These are phyloP conservation scores for Aspergillus chevalieri DNA, from an alignment of 2,329 filamentous ascomycete species.

Conservation along the genomic window DNA sequence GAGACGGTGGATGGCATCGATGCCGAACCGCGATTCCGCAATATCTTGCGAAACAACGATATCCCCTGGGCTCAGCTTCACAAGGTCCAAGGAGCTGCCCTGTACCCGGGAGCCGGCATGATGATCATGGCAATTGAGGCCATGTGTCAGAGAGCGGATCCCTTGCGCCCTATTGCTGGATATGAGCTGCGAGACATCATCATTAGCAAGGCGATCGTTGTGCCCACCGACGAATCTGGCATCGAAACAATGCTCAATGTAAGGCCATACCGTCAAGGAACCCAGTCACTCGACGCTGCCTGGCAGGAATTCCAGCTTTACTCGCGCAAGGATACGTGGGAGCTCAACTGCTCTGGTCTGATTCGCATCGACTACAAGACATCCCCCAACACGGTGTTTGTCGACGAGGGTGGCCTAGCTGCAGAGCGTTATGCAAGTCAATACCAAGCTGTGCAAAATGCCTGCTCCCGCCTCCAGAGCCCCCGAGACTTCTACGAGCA, in stretches of 20 bases:
- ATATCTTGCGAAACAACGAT: conserved; percentile 16
- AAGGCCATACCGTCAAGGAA: neutral
- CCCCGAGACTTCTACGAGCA: conserved; percentile 4
- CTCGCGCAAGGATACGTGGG: neutral
- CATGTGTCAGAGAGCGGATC: neutral
- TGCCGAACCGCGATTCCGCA: conserved; percentile 15
- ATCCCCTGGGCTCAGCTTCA: conserved; percentile 19
- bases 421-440: neutral
- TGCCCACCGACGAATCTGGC: neutral
- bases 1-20: conserved; percentile 5
- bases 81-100: conserved; percentile 18
- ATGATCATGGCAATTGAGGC: conserved; percentile 22
- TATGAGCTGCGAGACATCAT: neutral
- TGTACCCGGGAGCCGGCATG: conserved; percentile 26
- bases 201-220: neutral
- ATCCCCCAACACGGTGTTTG: neutral
- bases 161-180: neutral
- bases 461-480: neutral
- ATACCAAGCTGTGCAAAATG: neutral
- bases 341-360: neutral
- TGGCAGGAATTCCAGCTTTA: neutral
- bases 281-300: neutral
- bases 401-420: neutral
- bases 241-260: neutral
- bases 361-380: neutral